phyloP scores from a whole-genome alignment of 164 flowering plant genomes.

The Macadamia integrifolia region DNA sequence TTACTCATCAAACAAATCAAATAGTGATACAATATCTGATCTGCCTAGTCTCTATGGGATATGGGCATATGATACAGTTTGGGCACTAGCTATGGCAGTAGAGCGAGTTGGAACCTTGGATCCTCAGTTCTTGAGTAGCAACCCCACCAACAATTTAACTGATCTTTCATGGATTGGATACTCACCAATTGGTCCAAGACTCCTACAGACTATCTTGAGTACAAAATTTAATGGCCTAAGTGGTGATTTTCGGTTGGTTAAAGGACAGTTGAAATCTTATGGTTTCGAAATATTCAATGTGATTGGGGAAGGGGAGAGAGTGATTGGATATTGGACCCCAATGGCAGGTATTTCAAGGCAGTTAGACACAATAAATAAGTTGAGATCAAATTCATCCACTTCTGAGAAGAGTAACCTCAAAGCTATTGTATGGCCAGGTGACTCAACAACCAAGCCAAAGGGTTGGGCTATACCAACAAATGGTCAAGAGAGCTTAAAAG shows the following conservation, averaged over 20 bases:
- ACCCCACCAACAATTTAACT: not conserved
- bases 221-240: too few relatives aligned
- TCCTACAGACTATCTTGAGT: too few relatives aligned
- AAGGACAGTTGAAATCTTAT: too few relatives aligned
- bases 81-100: not conserved
- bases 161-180: not conserved
- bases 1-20: not conserved
- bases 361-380: not conserved
- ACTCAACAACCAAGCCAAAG: not conserved
- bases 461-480: too few relatives aligned
- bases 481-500: too few relatives aligned
- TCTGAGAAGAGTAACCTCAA: not conserved
- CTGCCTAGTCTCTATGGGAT: not conserved
- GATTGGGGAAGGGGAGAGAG: too few relatives aligned
- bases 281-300: too few relatives aligned
- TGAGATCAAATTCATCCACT: too few relatives aligned
- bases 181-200: not conserved
- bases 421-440: not conserved
- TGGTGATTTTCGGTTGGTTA: too few relatives aligned
- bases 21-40: not conserved
- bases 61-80: not conserved
- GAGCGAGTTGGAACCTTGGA: not conserved
- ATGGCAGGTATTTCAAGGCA: too few relatives aligned
- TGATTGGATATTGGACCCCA: not conserved
- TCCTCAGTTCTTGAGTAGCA: too few relatives aligned